Evolutionary conservation across 805 yeast species (phyloP).

Genomic region (Scheffersomyces coipomensis): DNA sequence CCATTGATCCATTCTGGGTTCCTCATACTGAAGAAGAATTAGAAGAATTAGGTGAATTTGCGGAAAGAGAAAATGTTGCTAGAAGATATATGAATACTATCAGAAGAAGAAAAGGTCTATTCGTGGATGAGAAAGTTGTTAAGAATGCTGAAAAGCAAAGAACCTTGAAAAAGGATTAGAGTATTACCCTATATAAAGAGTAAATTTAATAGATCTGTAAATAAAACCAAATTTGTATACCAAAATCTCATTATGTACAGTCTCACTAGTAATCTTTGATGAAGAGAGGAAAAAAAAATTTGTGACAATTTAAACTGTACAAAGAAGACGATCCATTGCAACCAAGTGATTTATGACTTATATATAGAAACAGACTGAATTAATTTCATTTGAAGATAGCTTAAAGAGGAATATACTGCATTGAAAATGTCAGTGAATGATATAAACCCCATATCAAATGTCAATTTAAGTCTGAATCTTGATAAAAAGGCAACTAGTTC

Average conservation of each 20-base stretch:
- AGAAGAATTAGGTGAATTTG: constrained; percentile 88
- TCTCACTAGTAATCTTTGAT: too few relatives aligned
- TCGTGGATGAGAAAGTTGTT: constrained; percentile 86
- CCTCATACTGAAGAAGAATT: constrained; percentile 96
- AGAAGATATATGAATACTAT: constrained; percentile 79
- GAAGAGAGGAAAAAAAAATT: too few relatives aligned
- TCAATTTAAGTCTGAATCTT: too few relatives aligned
- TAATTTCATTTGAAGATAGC: too few relatives aligned
- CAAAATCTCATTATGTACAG: too few relatives aligned
- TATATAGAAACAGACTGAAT: background rate
- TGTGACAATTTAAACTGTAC: too few relatives aligned
- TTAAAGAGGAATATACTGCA: too few relatives aligned
- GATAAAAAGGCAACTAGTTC: too few relatives aligned
- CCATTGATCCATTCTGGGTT: constrained; percentile 97
- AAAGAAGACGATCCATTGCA: too few relatives aligned
- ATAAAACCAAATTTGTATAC: too few relatives aligned
- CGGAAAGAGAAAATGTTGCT: constrained; percentile 91
- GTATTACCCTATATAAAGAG: too few relatives aligned
- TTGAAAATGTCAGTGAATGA: background rate
- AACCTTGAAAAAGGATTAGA: constrained; percentile 71
- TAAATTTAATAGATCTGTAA: too few relatives aligned
- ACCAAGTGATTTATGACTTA: background rate
- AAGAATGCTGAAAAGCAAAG: constrained; percentile 93
- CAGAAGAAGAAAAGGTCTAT: constrained; percentile 83
- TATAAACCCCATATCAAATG: background rate